Evolutionary conservation across 2,329 filamentous ascomycete genomes (phyloP), one percentile per base, ranked within the genome.

Genomic region (Zasmidium citrigriseum): DNA sequence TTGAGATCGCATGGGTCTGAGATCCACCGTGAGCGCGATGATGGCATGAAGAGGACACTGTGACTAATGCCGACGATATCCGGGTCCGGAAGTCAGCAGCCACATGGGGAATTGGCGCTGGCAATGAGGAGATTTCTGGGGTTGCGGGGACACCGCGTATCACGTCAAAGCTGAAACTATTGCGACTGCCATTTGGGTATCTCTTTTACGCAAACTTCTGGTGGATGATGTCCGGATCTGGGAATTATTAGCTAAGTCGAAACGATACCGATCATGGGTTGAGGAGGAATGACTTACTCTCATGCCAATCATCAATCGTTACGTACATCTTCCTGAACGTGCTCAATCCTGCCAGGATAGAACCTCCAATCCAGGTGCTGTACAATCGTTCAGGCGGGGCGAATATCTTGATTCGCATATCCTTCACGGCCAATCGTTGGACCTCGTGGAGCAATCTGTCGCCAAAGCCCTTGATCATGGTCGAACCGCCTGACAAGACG

Each of bases 321-420:
- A 99, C 95, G 92, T 95, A 98, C 95, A 99, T 99, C 93, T 98
- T 99, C 81, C 93, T 89, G 80, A 99, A 99, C 55, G 95, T 99
- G 80, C 93, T 98, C 76, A 99, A 78, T 5, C 95, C 93, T 29
- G 95, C 95, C 66, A 99, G 81, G 77, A 99, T 99, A 75, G 95
- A 97, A 56, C 95, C 95, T 64, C 95, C 95, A 68, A 98, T 98
- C 95, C 95, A 99, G 27, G 95, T 99, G 62, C 92, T 97, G 80
- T 98, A 99, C 78, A 98, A 96, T 66, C 95, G 85, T 82, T 99
- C 95, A 4, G 95, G 93, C 55, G 95, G 95, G 54, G 95, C 95
- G 79, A 96, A 96, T 73, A 99, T 99, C 83, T 97, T 96, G 80
- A 99, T 98, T 71, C 93, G 87, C 93, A 97, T 99, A 75, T 99